Percentiles rank a stretch among this genome's conserved stretches.
These are phyloP conservation scores for Erigeron philadelphicus DNA, from an alignment of 140 eudicot species.

Conservation along the genomic window DNA sequence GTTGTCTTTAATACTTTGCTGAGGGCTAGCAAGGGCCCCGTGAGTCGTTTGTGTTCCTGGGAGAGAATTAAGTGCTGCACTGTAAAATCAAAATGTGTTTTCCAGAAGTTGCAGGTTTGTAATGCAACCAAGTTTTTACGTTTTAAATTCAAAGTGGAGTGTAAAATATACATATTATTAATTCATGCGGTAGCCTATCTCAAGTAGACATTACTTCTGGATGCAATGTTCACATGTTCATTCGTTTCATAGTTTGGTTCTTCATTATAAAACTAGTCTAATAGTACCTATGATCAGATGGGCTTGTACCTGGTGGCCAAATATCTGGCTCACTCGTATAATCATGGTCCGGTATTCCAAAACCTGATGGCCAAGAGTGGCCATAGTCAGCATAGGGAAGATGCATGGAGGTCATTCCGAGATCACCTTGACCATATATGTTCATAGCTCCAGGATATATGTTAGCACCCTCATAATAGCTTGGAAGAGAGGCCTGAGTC, in stretches of 20 bases:
- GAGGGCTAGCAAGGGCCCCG: slow-evolving; percentile 33
- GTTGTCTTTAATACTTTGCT: slow-evolving; percentile 25
- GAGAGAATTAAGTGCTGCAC: slow-evolving; percentile 33
- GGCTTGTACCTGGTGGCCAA: slow-evolving; percentile 33
- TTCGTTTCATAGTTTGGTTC: background rate
- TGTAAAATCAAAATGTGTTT: slow-evolving; percentile 24
- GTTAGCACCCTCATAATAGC: slow-evolving; percentile 5
- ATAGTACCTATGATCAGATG: slow-evolving; percentile 22
- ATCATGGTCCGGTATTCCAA: slow-evolving; percentile 11
- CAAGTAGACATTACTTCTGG: background rate
- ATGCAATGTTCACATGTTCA: background rate
- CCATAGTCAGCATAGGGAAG: slow-evolving; percentile 5
- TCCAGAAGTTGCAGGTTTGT: slow-evolving; percentile 23
- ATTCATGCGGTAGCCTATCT: background rate
- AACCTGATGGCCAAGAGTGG: background rate
- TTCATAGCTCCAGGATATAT: background rate
- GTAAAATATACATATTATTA: background rate
- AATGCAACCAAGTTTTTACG: slow-evolving; percentile 28
- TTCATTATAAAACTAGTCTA: background rate
- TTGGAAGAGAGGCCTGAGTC: slow-evolving; percentile 2
- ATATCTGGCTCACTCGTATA: slow-evolving; percentile 9
- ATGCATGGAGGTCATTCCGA: background rate
- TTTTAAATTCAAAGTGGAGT: slow-evolving; percentile 11
- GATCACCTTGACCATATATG: slow-evolving; percentile 16
- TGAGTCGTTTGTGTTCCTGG: slow-evolving; percentile 31